phyloP scores from a whole-genome alignment of 306 rosid species.

The Vigna mungo region DNA sequence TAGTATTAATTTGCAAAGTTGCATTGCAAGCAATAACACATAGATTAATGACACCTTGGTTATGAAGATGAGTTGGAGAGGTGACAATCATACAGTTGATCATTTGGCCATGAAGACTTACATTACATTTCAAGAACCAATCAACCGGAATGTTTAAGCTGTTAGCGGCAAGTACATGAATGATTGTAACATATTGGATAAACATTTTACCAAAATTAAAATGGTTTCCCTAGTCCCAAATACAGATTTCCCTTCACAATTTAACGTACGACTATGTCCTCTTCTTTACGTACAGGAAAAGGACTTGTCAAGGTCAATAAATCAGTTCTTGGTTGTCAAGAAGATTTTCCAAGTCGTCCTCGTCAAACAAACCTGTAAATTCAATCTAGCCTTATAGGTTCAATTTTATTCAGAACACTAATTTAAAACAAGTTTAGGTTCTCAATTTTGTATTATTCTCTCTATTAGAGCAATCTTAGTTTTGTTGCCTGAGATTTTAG shows the following conservation, averaged over 20 bases:
- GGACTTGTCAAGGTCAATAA: neutral
- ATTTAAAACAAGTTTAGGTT: neutral
- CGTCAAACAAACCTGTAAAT: neutral
- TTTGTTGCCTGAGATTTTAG: constrained; percentile 9
- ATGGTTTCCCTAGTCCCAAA: neutral
- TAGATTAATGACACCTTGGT: neutral
- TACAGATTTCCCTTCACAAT: too few relatives aligned
- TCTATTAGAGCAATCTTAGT: constrained; percentile 14
- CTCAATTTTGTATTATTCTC: neutral
- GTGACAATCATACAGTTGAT: neutral
- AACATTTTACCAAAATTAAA: neutral
- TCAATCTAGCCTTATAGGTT: neutral
- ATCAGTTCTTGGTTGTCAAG: too few relatives aligned
- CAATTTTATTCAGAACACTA: constrained; percentile 15
- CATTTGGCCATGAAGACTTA: neutral
- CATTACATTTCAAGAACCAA: constrained; percentile 17
- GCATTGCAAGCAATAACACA: neutral
- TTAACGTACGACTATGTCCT: too few relatives aligned
- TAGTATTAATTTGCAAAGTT: constrained; percentile 29
- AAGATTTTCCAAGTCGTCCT: too few relatives aligned
- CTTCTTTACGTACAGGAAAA: neutral
- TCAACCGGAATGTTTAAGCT: neutral
- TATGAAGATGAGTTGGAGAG: constrained; percentile 8
- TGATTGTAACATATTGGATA: neutral
- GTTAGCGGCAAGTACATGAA: neutral